Evolutionary conservation across 2,329 filamentous ascomycete genomes (phyloP), one percentile per base, ranked within the genome.

Genomic region (Fusarium azukiicola): DNA sequence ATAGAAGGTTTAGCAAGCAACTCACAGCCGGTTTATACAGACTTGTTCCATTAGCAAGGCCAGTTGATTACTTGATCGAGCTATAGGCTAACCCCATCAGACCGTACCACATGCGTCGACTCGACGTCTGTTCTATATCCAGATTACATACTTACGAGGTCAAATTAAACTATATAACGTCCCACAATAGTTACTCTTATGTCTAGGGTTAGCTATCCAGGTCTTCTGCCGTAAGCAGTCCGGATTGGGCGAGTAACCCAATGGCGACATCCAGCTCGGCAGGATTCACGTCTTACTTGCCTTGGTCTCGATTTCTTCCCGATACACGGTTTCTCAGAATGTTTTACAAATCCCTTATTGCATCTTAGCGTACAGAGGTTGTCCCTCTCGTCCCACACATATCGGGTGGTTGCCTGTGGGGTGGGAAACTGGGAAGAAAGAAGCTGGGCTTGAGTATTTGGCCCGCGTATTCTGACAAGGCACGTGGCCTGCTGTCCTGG

Each of bases 161-260:
- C 44, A 38, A 49, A 70, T 63, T 63, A 70, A 40, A 27, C 40
- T 63, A 63, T 49, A 12, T 11, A 5, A 32, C 63, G 52, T 70
- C 49, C 68, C 68, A 63, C 54, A 70, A 27, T 61, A 17, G 38
- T 54, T 23, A 42, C 12, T 50, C n/a, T 32, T 32, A 49, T n/a
- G 17, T 40, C 12, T 42, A 40, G 44, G 32, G 11, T 17, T 40
- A 27, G 23, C 17, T n/a, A 19, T 49, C 54, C 13, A 21, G 50
- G 23, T 67, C 32, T 49, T 27, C 52, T 54, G 36, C 42, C 44
- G 50, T 61, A 49, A 70, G 42, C 54, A 47, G 19, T 58, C 19
- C 8, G 54, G 54, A 42, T 63, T 70, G 68, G 54, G 40, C 32
- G 36, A 32, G 14, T 10, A 63, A 36, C 27, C 16, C 36, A 10